Evolutionary conservation across 2,329 filamentous ascomycete genomes (phyloP).

Genomic region (Sporothrix sp.): DNA sequence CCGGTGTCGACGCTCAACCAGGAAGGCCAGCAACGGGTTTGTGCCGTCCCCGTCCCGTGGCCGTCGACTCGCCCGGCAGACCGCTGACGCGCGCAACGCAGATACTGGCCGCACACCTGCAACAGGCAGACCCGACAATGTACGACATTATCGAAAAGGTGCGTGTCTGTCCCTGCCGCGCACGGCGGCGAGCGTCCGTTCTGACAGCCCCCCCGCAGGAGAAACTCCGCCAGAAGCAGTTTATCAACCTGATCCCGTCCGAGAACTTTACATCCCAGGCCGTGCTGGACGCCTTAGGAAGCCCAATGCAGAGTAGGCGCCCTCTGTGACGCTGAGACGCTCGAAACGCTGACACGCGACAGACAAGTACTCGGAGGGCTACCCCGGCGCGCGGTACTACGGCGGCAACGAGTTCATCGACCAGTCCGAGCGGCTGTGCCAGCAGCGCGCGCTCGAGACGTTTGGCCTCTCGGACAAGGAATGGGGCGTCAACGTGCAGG

Average conservation of each 20-base stretch:
- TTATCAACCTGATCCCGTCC: constrained; percentile 93
- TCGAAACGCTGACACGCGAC: not conserved
- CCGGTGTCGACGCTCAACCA: constrained; percentile 37
- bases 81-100: constrained; percentile 29
- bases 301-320: constrained; percentile 77
- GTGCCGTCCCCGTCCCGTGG: not conserved
- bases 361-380: constrained; percentile 98
- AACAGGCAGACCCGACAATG: constrained; percentile 77
- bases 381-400: constrained; percentile 92
- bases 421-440: constrained; percentile 77
- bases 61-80: too few relatives aligned
- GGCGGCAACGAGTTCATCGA: constrained; percentile 96
- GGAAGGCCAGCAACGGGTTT: constrained; percentile 52
- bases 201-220: constrained; percentile 51
- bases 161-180: constrained; percentile 19
- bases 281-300: constrained; percentile 82
- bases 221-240: constrained; percentile 93
- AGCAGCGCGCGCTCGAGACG: constrained; percentile 77
- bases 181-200: not conserved
- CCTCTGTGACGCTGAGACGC: not conserved
- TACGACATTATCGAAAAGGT: constrained; percentile 89
- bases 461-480: constrained; percentile 75
- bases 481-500: constrained; percentile 96
- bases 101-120: constrained; percentile 70
- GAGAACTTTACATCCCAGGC: constrained; percentile 94